phyloP scores from a whole-genome alignment of 1,139 yeast species.

The Pichia sp. region DNA sequence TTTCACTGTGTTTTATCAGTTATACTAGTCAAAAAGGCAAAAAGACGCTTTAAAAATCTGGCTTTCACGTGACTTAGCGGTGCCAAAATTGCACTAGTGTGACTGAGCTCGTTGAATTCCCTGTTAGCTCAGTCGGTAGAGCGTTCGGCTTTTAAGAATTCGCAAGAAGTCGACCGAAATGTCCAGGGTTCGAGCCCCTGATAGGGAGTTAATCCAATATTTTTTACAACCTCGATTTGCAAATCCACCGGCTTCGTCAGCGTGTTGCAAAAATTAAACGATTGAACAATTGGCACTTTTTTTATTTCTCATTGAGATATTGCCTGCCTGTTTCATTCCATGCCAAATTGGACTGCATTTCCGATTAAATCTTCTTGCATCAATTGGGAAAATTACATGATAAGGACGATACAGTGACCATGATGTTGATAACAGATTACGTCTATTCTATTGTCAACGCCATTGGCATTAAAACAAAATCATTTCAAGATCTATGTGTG shows the following conservation, averaged over 20 bases:
- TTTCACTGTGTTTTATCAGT: too few relatives aligned
- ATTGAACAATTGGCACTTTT: background rate
- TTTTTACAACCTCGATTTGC: slow-evolving; percentile 1
- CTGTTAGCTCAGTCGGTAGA: slow-evolving; percentile 47
- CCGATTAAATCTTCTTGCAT: background rate
- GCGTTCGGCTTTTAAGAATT: slow-evolving; percentile 47
- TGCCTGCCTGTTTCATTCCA: too few relatives aligned
- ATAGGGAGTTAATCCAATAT: slow-evolving; percentile 17
- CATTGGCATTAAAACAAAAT: slow-evolving; percentile 5
- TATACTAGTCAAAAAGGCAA: too few relatives aligned
- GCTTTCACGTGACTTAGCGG: too few relatives aligned
- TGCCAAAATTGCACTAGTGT: too few relatives aligned
- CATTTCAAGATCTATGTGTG: slow-evolving; percentile 16
- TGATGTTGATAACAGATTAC: background rate
- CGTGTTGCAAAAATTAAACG: background rate
- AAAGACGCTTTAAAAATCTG: too few relatives aligned
- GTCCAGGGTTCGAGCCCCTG: slow-evolving; percentile 28
- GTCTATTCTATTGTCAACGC: slow-evolving; percentile 2
- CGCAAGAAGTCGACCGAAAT: slow-evolving; percentile 23
- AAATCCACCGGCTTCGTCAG: too few relatives aligned
- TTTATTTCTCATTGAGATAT: background rate
- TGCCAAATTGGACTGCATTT: too few relatives aligned
- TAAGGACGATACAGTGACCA: background rate
- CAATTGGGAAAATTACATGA: background rate
- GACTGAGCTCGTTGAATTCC: too few relatives aligned